These are phyloP conservation scores for Penicillium italicum DNA, from an alignment of 2,329 filamentous ascomycete genomes.

Conservation along the genomic window DNA sequence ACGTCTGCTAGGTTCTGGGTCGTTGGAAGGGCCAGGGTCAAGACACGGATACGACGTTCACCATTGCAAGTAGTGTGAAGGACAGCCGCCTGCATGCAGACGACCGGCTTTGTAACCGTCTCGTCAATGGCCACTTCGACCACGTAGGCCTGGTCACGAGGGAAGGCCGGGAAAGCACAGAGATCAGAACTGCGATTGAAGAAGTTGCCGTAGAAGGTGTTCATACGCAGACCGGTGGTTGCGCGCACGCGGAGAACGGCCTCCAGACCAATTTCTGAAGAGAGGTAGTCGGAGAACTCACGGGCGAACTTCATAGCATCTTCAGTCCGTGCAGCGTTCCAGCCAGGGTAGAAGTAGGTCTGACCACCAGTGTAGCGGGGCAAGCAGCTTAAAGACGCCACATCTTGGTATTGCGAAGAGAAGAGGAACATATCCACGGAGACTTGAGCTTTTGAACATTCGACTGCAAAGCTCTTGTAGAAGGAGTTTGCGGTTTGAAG, in stretches of 20 bases:
- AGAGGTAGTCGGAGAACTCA: slow-evolving; percentile 96
- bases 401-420: slow-evolving; percentile 93
- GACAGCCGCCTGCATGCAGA: slow-evolving; percentile 90
- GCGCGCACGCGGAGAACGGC: slow-evolving; percentile 93
- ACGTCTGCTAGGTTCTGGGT: slow-evolving; percentile 86
- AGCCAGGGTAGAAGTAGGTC: slow-evolving; percentile 97
- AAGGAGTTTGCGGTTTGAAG: slow-evolving; percentile 92
- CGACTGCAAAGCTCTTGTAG: slow-evolving; percentile 98
- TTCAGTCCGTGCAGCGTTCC: slow-evolving; percentile 89
- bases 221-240: slow-evolving; percentile 92
- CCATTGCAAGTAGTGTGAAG: slow-evolving; percentile 97
- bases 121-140: slow-evolving; percentile 98
- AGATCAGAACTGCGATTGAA: slow-evolving; percentile 98
- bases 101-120: slow-evolving; percentile 82
- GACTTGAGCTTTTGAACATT: slow-evolving; percentile 98
- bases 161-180: slow-evolving; percentile 96
- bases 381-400: slow-evolving; percentile 91
- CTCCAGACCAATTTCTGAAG: slow-evolving; percentile 90
- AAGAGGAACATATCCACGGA: slow-evolving; percentile 99
- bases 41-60: slow-evolving; percentile 87
- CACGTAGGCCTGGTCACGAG: slow-evolving; percentile 93
- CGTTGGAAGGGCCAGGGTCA: slow-evolving; percentile 89
- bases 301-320: slow-evolving; percentile 97
- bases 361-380: slow-evolving; percentile 95
- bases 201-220: slow-evolving; percentile 98